Percentiles rank a stretch among this genome's conserved stretches.
phyloP scores from a whole-genome alignment of 805 yeast species.

The Yarrowia divulgata region DNA sequence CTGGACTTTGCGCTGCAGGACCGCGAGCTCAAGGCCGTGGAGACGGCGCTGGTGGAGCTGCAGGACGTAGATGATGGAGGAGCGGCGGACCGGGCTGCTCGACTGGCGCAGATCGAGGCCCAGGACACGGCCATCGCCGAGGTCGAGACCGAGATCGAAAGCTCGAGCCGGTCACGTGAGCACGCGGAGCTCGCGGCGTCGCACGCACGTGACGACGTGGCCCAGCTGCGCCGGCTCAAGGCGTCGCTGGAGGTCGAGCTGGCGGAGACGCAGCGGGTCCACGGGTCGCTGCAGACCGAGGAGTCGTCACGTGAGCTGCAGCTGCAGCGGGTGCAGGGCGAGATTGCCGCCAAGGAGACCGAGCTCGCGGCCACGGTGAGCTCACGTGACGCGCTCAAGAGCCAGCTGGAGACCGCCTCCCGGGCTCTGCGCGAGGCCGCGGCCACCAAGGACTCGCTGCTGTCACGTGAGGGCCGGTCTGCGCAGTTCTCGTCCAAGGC shows the following conservation, averaged over 20 bases:
- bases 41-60: slow-evolving; percentile 63
- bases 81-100: slow-evolving; percentile 53
- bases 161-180: slow-evolving; percentile 42
- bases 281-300: slow-evolving; percentile 14
- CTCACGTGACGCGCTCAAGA: neutral
- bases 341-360: slow-evolving; percentile 40
- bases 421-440: slow-evolving; percentile 3
- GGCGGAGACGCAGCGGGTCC: slow-evolving; percentile 9
- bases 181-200: slow-evolving; percentile 29
- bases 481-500: slow-evolving; percentile 61
- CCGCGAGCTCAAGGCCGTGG: slow-evolving; percentile 72
- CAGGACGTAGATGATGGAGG: slow-evolving; percentile 56
- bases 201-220: slow-evolving; percentile 19
- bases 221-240: slow-evolving; percentile 13
- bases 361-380: slow-evolving; percentile 26
- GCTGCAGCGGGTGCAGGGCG: slow-evolving; percentile 44
- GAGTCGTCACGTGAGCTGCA: slow-evolving; percentile 51
- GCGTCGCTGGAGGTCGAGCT: slow-evolving; percentile 20
- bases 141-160: slow-evolving; percentile 40
- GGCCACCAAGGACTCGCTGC: slow-evolving; percentile 5
- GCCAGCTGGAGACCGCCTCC: slow-evolving; percentile 9
- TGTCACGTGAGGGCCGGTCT: slow-evolving; percentile 52
- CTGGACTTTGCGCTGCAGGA: slow-evolving; percentile 78
- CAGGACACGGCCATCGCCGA: slow-evolving; percentile 46
- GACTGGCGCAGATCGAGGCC: slow-evolving; percentile 51